Conservation (phyloP, 2,329 filamentous ascomycete genomes). For the Penicillium sp. region DNA sequence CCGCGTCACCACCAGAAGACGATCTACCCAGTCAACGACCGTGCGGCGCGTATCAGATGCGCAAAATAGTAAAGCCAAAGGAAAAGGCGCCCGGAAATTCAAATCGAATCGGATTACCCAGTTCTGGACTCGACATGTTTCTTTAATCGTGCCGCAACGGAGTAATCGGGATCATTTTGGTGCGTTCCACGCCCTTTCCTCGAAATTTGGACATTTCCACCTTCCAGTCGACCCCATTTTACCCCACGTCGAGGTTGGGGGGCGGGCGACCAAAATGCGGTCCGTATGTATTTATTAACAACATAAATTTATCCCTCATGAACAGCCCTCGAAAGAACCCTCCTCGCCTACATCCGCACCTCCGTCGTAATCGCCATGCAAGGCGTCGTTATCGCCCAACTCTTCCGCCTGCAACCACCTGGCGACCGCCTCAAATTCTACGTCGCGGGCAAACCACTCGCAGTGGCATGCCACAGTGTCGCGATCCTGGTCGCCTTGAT, state of each 20-base stretch:
- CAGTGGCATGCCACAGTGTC: slow-evolving; percentile 52
- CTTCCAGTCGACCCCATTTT: no score
- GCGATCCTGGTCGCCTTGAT: slow-evolving; percentile 56
- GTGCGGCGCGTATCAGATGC: slow-evolving; percentile 10
- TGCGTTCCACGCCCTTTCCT: slow-evolving; percentile 25
- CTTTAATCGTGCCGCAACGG: slow-evolving; percentile 44
- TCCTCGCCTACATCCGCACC: slow-evolving; percentile 72
- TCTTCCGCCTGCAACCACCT: slow-evolving; percentile 61
- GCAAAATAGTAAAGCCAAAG: slow-evolving; percentile 25
- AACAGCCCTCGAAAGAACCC: slow-evolving; percentile 73
- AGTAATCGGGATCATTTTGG: slow-evolving; percentile 49
- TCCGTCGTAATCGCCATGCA: slow-evolving; percentile 69
- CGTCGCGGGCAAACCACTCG: slow-evolving; percentile 63
- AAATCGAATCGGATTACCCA: slow-evolving; percentile 61
- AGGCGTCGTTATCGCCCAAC: slow-evolving; percentile 67
- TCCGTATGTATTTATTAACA: no score
- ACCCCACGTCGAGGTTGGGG: no score
- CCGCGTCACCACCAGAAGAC: slow-evolving; percentile 30
- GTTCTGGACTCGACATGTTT: slow-evolving; percentile 72
- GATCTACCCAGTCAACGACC: slow-evolving; percentile 20
- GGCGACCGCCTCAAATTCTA: slow-evolving; percentile 61
- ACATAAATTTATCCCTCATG: no score
- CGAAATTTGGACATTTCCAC: no score
- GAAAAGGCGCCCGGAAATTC: slow-evolving; percentile 56
- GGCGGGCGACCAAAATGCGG: no score